These are phyloP conservation scores for Neurospora crassa DNA, from an alignment of 2,329 filamentous ascomycete species.

Conservation along the genomic window DNA sequence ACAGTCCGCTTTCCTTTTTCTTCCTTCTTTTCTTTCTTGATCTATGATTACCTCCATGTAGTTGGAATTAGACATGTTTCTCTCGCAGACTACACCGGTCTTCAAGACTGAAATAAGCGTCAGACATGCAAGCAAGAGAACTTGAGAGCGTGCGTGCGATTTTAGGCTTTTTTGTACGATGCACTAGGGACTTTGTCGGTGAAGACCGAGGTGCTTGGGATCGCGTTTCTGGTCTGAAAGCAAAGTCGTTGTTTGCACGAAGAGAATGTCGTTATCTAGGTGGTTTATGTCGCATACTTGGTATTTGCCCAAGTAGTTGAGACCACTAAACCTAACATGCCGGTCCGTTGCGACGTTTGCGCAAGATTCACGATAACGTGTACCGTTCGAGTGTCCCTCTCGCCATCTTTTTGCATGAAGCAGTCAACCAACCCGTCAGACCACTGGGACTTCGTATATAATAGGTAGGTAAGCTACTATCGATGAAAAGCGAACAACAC, in stretches of 20 bases:
- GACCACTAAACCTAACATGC: background rate
- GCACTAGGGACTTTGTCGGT: background rate
- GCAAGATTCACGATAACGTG: no score
- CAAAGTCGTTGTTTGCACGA: background rate
- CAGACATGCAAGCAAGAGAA: background rate
- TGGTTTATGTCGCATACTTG: no score
- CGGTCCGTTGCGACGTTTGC: background rate
- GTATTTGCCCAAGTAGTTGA: no score
- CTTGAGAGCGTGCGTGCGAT: background rate
- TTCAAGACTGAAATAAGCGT: background rate
- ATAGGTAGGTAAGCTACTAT: background rate
- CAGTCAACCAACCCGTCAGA: background rate
- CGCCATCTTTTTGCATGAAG: background rate
- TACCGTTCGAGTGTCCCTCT: no score
- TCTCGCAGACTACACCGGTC: background rate
- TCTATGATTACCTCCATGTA: background rate
- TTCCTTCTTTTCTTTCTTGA: background rate
- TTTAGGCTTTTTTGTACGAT: no score
- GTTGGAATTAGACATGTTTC: background rate
- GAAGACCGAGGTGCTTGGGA: background rate
- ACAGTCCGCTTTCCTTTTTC: background rate
- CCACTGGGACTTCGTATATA: background rate
- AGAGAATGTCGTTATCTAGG: background rate
- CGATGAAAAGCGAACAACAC: background rate
- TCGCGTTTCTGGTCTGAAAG: background rate